phyloP scores from a whole-genome alignment of 1,139 yeast species.

The Geotrichum restrictum region DNA sequence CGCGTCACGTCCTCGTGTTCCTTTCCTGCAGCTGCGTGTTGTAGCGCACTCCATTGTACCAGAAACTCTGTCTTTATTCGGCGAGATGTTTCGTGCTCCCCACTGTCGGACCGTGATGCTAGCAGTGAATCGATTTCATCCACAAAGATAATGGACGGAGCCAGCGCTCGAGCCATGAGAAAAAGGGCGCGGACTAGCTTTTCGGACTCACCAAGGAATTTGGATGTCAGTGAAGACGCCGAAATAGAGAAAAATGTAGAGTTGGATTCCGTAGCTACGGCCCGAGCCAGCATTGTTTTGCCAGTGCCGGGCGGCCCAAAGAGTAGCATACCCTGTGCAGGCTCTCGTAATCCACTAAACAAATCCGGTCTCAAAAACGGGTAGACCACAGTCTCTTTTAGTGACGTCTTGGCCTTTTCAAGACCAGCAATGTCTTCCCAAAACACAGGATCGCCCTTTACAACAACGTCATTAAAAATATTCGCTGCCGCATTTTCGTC shows the following conservation, averaged over 20 bases:
- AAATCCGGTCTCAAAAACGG: conserved; percentile 93
- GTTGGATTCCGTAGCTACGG: conserved; percentile 96
- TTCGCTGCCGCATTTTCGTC: conserved; percentile 63
- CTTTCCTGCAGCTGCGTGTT: conserved; percentile 85
- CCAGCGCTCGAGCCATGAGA: conserved; percentile 74
- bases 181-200: conserved; percentile 88
- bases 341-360: conserved; percentile 87
- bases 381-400: conserved; percentile 94
- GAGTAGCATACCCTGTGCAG: conserved; percentile 90
- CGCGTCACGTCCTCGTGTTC: conserved; percentile 57
- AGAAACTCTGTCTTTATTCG: conserved; percentile 90
- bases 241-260: conserved; percentile 91
- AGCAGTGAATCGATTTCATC: conserved; percentile 93
- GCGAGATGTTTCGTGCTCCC: conserved; percentile 88
- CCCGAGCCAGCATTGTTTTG: conserved; percentile 94
- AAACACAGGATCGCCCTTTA: conserved; percentile 89
- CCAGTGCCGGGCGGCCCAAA: conserved; percentile 99
- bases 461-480: conserved; percentile 85
- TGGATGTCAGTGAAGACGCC: conserved; percentile 88
- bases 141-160: conserved; percentile 92
- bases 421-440: conserved; percentile 98
- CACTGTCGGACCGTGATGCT: conserved; percentile 73
- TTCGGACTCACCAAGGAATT: conserved; percentile 85
- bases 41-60: conserved; percentile 92
- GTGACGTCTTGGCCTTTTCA: conserved; percentile 83